Conservation (phyloP, 495 filamentous ascomycete species). For the Thozetella sp. region DNA sequence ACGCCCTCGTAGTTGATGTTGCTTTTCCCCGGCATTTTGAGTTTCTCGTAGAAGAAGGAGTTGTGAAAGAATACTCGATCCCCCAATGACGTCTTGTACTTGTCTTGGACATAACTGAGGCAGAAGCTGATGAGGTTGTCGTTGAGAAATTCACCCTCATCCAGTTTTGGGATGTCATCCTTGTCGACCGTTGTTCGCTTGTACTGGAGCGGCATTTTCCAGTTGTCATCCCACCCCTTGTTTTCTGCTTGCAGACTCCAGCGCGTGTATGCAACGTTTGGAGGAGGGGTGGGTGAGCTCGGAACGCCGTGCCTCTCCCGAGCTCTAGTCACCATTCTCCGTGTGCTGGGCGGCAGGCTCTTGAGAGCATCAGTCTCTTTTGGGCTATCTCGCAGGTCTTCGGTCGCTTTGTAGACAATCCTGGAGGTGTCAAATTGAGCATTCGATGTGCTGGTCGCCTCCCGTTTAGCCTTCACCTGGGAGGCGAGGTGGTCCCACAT, state of each 20-base stretch:
- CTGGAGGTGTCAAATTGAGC: too few species aligned
- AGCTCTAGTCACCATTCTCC: too few species aligned
- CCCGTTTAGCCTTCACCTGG: background rate
- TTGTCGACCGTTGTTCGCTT: slow-evolving; percentile 74
- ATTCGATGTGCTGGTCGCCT: background rate
- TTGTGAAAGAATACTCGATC: slow-evolving; percentile 84
- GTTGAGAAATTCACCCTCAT: slow-evolving; percentile 86
- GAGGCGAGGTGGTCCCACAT: background rate
- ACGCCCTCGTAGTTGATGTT: slow-evolving; percentile 80
- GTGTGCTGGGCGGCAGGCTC: too few species aligned
- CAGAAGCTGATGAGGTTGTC: slow-evolving; percentile 92
- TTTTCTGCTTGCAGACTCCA: slow-evolving; percentile 40
- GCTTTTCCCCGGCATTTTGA: slow-evolving; percentile 56
- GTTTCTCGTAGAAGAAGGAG: slow-evolving; percentile 83
- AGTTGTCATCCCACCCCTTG: slow-evolving; percentile 38
- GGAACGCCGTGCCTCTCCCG: too few species aligned
- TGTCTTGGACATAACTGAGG: slow-evolving; percentile 71
- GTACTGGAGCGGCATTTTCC: slow-evolving; percentile 67
- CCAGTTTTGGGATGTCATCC: slow-evolving; percentile 76
- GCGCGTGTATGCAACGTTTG: slow-evolving; percentile 6
- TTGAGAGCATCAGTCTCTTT: too few species aligned
- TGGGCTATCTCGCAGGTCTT: too few species aligned
- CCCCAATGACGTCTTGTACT: slow-evolving; percentile 57
- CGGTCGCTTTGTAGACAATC: too few species aligned
- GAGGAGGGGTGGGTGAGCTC: background rate